Evolutionary conservation across 106 monocot species (phyloP).

Genomic region (Narthecium ossifragum): DNA sequence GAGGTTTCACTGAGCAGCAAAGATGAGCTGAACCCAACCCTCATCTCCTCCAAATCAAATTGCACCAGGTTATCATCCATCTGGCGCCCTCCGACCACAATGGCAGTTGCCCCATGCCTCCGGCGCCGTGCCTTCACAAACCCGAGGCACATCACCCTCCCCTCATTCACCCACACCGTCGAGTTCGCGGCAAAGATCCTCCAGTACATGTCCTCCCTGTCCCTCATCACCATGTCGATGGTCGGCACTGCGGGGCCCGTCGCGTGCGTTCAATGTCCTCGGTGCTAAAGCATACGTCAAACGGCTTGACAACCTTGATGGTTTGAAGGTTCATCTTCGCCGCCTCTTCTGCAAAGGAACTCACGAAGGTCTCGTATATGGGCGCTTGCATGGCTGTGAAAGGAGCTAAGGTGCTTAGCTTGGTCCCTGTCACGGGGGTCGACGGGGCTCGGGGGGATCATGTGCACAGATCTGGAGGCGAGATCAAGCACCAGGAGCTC

Average conservation of each 20-base stretch:
- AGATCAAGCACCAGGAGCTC: too few relatives aligned
- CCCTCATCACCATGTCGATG: slow-evolving; percentile 25
- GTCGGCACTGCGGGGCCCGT: slow-evolving; percentile 27
- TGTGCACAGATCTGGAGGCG: too few relatives aligned
- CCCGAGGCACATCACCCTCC: slow-evolving; percentile 6
- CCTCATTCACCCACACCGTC: slow-evolving; percentile 13
- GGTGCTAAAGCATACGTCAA: slow-evolving; percentile 21
- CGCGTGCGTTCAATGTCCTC: slow-evolving; percentile 5
- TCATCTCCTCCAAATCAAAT: slow-evolving; percentile 8
- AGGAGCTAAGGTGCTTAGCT: slow-evolving; percentile 13
- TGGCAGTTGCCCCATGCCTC: slow-evolving; percentile 1
- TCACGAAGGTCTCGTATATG: slow-evolving; percentile 11
- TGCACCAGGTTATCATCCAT: slow-evolving; percentile 18
- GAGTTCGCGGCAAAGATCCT: slow-evolving; percentile 19
- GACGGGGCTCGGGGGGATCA: too few relatives aligned
- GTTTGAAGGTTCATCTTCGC: background rate
- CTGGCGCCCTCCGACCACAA: slow-evolving; percentile 22
- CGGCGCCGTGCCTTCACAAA: slow-evolving; percentile 10
- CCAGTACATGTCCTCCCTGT: slow-evolving; percentile 22
- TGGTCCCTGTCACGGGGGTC: too few relatives aligned
- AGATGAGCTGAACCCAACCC: slow-evolving; percentile 13
- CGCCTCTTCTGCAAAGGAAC: slow-evolving; percentile 1
- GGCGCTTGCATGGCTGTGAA: slow-evolving; percentile 15
- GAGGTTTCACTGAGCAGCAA: slow-evolving; percentile 4
- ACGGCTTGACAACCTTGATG: slow-evolving; percentile 17